Conservation (phyloP, 2,329 filamentous ascomycete species). For the Hirsutella thompsonii region DNA sequence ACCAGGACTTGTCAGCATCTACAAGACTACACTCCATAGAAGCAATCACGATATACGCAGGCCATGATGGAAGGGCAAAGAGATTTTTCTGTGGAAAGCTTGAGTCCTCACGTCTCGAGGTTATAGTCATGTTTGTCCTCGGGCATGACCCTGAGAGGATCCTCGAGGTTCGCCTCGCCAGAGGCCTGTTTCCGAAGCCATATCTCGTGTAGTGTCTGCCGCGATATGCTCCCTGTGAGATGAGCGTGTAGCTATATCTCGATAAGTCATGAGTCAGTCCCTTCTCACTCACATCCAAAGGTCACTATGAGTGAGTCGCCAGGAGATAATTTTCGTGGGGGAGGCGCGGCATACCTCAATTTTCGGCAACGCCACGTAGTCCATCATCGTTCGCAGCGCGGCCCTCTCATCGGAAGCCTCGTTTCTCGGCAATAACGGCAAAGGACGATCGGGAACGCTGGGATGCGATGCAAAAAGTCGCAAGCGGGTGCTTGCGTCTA, state of each 20-base stretch:
- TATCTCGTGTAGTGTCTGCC: constrained; percentile 59
- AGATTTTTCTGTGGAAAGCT: not conserved
- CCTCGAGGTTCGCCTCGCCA: constrained; percentile 42
- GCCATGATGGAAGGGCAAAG: too few relatives aligned
- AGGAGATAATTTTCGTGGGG: not conserved
- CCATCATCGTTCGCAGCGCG: constrained; percentile 15
- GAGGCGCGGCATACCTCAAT: constrained; percentile 30
- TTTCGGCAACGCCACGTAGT: constrained; percentile 38
- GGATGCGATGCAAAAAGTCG: too few relatives aligned
- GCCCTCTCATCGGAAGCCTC: too few relatives aligned
- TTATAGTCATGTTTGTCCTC: constrained; percentile 59
- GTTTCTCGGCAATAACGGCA: too few relatives aligned
- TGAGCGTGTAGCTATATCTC: constrained; percentile 59
- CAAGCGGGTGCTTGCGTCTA: too few relatives aligned
- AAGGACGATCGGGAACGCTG: too few relatives aligned
- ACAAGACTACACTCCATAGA: too few relatives aligned
- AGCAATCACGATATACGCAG: too few relatives aligned
- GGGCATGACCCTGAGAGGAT: constrained; percentile 58
- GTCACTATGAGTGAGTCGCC: not conserved
- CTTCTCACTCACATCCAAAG: too few relatives aligned
- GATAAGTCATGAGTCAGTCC: constrained; percentile 1
- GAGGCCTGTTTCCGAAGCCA: constrained; percentile 49
- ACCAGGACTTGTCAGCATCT: too few relatives aligned
- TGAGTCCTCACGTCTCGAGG: constrained; percentile 45
- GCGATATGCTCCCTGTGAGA: constrained; percentile 65